phyloP scores from a whole-genome alignment of 306 rosid species.

The Prunus salicina region DNA sequence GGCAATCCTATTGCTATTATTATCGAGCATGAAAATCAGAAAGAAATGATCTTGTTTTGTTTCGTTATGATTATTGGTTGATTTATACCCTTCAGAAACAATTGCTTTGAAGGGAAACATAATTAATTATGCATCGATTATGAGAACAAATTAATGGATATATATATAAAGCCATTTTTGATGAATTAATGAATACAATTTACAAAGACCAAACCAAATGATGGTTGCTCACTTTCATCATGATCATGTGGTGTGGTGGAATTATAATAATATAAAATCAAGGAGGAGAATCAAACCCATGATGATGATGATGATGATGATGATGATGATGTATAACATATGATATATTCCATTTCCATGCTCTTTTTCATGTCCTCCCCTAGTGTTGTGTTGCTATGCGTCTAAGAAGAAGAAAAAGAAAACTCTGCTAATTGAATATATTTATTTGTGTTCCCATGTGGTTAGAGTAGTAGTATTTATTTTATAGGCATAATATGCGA shows the following conservation, averaged over 20 bases:
- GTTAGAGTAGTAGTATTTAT: constrained; percentile 16
- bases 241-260: constrained; percentile 14
- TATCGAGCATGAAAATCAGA: too few species aligned
- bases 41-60: too few species aligned
- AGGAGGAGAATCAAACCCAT: constrained; percentile 21
- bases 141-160: background rate
- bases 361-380: background rate
- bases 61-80: too few species aligned
- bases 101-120: background rate
- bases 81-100: too few species aligned
- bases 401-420: background rate
- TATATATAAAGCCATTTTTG: background rate
- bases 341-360: constrained; percentile 35
- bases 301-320: background rate
- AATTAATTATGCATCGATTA: background rate
- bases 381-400: too few species aligned
- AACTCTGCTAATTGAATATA: background rate
- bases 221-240: constrained; percentile 23
- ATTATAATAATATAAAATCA: constrained; percentile 15
- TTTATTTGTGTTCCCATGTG: constrained; percentile 23
- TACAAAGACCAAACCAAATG: constrained; percentile 7
- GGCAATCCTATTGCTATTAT: too few species aligned
- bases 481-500: background rate
- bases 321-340: background rate
- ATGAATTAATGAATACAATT: background rate